phyloP scores from a whole-genome alignment of 129 eudicot species.

The Pseudognaphalium luteoalbum region DNA sequence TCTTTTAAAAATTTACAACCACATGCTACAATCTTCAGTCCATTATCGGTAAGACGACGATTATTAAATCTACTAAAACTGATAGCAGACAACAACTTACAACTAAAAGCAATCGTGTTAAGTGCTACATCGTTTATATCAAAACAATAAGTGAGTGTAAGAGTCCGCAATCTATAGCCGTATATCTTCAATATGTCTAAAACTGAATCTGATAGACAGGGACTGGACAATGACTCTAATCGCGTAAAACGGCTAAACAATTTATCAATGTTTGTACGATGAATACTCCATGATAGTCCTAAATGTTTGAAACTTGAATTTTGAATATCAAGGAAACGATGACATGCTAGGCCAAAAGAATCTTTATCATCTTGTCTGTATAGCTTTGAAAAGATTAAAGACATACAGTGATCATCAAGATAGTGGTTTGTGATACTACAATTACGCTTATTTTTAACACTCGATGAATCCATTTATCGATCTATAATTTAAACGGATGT shows the following conservation, averaged over 20 bases:
- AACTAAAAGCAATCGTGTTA: slow-evolving; percentile 45
- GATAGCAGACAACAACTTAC: slow-evolving; percentile 39
- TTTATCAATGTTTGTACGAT: slow-evolving; percentile 27
- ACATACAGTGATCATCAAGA: too few species aligned
- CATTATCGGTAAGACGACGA: slow-evolving; percentile 41
- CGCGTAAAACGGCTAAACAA: slow-evolving; percentile 48
- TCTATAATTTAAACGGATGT: too few species aligned
- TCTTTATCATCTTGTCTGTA: slow-evolving; percentile 39
- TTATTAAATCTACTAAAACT: slow-evolving; percentile 45
- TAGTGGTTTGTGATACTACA: too few species aligned
- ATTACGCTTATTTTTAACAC: too few species aligned
- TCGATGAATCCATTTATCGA: too few species aligned
- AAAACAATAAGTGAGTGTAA: not conserved
- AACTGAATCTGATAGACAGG: too few species aligned
- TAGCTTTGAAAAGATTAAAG: slow-evolving; percentile 15
- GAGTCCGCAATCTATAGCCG: too few species aligned
- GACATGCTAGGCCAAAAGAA: slow-evolving; percentile 76
- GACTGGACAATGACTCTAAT: slow-evolving; percentile 41
- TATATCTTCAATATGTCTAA: too few species aligned
- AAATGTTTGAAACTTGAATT: slow-evolving; percentile 30
- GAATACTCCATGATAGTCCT: too few species aligned
- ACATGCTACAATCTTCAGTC: slow-evolving; percentile 39
- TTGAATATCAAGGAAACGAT: slow-evolving; percentile 59
- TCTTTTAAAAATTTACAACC: slow-evolving; percentile 43
- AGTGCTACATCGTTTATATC: slow-evolving; percentile 40